Base-by-base conservation (phyloP, 164 flowering plant species). In the Chimonanthus praecox region DNA sequence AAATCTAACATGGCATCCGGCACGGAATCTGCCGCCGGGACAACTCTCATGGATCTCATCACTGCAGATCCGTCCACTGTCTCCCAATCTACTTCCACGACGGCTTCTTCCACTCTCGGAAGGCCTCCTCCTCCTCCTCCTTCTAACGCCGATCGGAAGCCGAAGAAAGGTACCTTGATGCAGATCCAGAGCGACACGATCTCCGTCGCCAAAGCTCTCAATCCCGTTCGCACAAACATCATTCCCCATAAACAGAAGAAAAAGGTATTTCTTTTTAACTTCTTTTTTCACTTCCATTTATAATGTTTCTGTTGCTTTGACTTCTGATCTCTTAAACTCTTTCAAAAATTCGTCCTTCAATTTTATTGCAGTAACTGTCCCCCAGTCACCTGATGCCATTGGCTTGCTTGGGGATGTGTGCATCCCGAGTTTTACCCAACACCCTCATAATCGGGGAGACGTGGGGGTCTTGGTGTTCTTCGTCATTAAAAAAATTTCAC, bases 101-200 rank as follows among this genome's bases (percentile, higher is more conserved):
- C 83, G 43, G 44, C 79, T 13, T 64, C 85, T 47, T 46, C 82
- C 61, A 73, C 84, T 6, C 74, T 82, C 5, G 91, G 88, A 43
- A 85, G 75, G 49, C 87, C 88, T 49, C 79, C 71, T 18, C 64
- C 58, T 4, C 70, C 69, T 21, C 72, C 70, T 58, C 81, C 78
- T 4, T 74, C 54, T 7, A 81, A 58, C 51, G 73, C 85, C 8
- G 98, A 95, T 75, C 85, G 84, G 77, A 93, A 78, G 76, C 60
- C 92, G 7, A 93, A 85, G 86, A 88, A 77, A 71, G 79, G 84
- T 21, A 75, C 94, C 7, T 75, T 95, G 16, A 76, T 86, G 90
- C 98, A 95, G 97, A 90, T 95, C 86, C 99, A 93, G 67, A 92
- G 82, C 69, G 99, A 95, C 72, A 93, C 99, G 64, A 84, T 93